Evolutionary conservation across 176 grass and related monocot species (phyloP).

Genomic region (Elymus sibiricus): DNA sequence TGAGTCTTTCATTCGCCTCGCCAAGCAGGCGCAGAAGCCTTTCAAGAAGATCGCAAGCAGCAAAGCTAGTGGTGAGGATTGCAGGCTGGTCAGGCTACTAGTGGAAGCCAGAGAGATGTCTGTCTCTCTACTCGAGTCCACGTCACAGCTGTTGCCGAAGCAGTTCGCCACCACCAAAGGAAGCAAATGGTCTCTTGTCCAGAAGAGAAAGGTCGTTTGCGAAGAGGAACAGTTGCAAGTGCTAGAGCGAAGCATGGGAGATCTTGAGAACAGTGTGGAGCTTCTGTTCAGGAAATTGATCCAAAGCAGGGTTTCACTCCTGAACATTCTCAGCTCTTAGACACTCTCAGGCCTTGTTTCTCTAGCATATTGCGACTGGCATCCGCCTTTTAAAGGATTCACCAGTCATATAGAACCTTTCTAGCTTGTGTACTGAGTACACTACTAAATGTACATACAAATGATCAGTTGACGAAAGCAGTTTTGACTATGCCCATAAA

Average conservation of each 20-base stretch:
- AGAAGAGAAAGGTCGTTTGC: conserved; percentile 24
- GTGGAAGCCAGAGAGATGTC: conserved; percentile 29
- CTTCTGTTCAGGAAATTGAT: conserved; percentile 40
- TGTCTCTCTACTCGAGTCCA: conserved; percentile 25
- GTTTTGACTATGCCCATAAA: conserved; percentile 8
- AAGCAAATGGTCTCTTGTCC: conserved; percentile 45
- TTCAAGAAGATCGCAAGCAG: conserved; percentile 28
- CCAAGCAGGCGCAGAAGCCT: conserved; percentile 30
- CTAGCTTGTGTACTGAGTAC: not conserved
- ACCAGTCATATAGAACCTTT: not conserved
- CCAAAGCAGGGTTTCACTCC: conserved; percentile 39
- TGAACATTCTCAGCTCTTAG: conserved; percentile 45
- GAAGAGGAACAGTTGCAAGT: conserved; percentile 39
- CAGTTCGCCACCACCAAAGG: not conserved
- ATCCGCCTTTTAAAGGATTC: conserved; percentile 25
- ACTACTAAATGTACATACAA: conserved; percentile 4
- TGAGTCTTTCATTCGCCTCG: conserved; percentile 8
- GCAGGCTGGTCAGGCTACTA: conserved; percentile 8
- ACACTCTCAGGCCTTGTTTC: not conserved
- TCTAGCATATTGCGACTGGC: not conserved
- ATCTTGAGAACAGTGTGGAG: conserved; percentile 23
- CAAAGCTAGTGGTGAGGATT: not conserved
- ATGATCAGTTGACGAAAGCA: not conserved
- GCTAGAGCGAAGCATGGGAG: conserved; percentile 27
- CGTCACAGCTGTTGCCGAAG: not conserved